phyloP scores from a whole-genome alignment of 1,284 basidiomycete species.

The Heliocybe sulcata region DNA sequence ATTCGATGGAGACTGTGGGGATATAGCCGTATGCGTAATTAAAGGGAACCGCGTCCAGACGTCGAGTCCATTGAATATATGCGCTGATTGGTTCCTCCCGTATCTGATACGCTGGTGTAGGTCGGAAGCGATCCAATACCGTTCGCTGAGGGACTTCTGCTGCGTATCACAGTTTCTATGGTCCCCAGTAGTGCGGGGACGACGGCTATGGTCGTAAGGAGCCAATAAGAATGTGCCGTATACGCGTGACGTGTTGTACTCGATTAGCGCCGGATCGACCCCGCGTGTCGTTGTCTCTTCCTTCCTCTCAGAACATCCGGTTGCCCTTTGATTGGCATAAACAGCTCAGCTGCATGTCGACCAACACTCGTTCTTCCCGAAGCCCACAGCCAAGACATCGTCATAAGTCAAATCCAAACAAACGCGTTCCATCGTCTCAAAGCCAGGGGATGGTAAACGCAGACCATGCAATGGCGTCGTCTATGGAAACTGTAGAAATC shows the following conservation, averaged over 20 bases:
- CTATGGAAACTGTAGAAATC: conserved; percentile 58
- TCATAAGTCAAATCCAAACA: neutral
- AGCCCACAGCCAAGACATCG: neutral
- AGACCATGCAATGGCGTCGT: conserved; percentile 28
- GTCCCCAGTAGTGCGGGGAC: neutral
- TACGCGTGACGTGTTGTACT: neutral
- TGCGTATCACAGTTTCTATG: neutral
- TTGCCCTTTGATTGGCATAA: neutral
- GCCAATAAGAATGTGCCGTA: neutral
- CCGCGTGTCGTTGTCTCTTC: neutral
- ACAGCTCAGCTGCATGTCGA: neutral
- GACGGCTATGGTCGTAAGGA: too few species aligned
- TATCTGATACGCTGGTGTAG: too few species aligned
- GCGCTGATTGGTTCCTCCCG: too few species aligned
- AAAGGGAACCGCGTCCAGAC: too few species aligned
- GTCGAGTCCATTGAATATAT: too few species aligned
- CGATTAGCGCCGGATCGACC: neutral
- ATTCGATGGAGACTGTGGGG: neutral
- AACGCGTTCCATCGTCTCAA: neutral
- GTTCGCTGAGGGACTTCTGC: neutral
- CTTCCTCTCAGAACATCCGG: neutral
- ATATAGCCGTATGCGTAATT: neutral
- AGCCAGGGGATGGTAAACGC: neutral
- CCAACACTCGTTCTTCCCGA: neutral
- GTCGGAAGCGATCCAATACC: too few species aligned